phyloP scores from a whole-genome alignment of 768 basidiomycete species.

The Chalciporus piperatus region DNA sequence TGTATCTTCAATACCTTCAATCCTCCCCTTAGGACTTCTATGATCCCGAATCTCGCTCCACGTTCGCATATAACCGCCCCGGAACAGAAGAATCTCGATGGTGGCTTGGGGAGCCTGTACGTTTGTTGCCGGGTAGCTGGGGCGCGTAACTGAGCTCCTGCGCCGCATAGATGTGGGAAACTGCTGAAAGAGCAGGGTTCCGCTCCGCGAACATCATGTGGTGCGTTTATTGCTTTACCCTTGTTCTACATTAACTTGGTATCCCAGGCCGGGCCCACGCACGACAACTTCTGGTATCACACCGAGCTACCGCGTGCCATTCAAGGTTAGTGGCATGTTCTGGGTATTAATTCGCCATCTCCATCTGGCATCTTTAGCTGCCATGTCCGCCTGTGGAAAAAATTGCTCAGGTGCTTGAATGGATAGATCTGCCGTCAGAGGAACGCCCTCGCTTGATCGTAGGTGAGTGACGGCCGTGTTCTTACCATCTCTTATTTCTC shows the following conservation, averaged over 20 bases:
- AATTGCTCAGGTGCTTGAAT: conserved; percentile 65
- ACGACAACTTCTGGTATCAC: conserved; percentile 9
- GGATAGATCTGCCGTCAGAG: conserved; percentile 66
- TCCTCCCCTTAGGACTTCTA: conserved; percentile 67
- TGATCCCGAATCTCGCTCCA: conserved; percentile 56
- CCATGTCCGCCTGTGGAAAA: conserved; percentile 41
- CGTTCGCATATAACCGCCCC: conserved; percentile 65
- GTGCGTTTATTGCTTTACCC: conserved; percentile 38
- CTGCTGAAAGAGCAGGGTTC: conserved; percentile 67
- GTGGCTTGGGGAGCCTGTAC: conserved; percentile 88
- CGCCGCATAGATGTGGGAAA: conserved; percentile 77
- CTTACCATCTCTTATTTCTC: neutral
- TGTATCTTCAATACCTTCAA: neutral
- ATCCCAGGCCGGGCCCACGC: conserved; percentile 14
- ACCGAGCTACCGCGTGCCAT: conserved; percentile 14
- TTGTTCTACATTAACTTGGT: neutral
- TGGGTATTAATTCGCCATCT: neutral
- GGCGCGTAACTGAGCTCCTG: neutral
- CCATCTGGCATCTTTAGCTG: neutral
- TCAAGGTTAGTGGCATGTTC: conserved; percentile 10
- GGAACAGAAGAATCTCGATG: conserved; percentile 61
- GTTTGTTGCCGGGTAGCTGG: conserved; percentile 10
- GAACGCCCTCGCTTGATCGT: conserved; percentile 71
- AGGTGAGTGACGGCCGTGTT: conserved; percentile 36
- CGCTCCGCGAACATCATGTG: conserved; percentile 87